phyloP scores from a whole-genome alignment of 768 basidiomycete species.

The Kwoniella europaea region DNA sequence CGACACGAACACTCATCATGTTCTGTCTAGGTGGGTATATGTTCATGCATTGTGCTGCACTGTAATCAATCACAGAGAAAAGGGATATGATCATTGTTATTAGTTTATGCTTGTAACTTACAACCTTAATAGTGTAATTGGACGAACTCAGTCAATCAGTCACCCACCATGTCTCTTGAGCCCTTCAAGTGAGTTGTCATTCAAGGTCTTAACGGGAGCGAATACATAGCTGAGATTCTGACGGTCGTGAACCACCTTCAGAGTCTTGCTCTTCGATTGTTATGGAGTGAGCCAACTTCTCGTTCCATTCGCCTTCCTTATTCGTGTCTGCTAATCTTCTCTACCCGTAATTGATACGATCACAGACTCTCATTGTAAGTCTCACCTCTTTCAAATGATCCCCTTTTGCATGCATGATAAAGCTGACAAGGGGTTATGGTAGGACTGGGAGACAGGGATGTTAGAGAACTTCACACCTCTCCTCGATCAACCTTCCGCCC shows the following conservation, averaged over 20 bases:
- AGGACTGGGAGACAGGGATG: slow-evolving; percentile 42
- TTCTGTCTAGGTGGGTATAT: too few species aligned
- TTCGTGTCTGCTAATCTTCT: neutral
- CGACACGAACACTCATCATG: too few species aligned
- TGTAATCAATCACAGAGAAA: too few species aligned
- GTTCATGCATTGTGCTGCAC: too few species aligned
- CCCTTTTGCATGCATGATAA: too few species aligned
- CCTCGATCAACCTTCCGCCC: slow-evolving; percentile 31
- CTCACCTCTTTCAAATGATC: neutral
- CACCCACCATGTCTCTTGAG: slow-evolving; percentile 1
- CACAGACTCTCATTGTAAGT: slow-evolving; percentile 38
- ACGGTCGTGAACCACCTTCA: neutral
- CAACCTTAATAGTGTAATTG: neutral
- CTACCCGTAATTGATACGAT: neutral
- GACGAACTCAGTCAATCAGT: neutral
- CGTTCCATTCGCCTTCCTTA: too few species aligned
- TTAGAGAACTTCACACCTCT: slow-evolving; percentile 24
- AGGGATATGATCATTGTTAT: neutral
- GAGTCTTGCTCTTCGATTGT: slow-evolving; percentile 40
- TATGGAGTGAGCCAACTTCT: slow-evolving; percentile 39
- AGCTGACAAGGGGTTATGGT: neutral
- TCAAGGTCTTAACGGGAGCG: too few species aligned
- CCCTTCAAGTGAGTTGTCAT: slow-evolving; percentile 6
- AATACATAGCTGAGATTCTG: too few species aligned
- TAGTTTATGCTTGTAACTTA: neutral